Base-by-base conservation (phyloP, 2,329 filamentous ascomycete genomes). In the Sclerotinia trifoliorum region DNA sequence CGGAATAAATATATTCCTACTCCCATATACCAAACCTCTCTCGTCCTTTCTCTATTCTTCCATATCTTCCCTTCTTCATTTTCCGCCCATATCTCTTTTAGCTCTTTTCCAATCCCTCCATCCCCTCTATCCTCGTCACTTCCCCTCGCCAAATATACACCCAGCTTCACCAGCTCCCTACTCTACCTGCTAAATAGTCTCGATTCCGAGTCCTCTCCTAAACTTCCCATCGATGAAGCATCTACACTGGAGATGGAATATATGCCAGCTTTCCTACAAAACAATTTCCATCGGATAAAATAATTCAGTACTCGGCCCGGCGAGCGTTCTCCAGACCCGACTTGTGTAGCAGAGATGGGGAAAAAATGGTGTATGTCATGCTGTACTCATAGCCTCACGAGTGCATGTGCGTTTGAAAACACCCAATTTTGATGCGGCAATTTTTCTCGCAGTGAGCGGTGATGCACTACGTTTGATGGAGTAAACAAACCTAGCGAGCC, bases 151-250 rank as follows among this genome's bases (percentile, higher is more conserved):
- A 85, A 72, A 71, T 83, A 85, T 2, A 83, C 83, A 72, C 91
- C 95, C 71, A 97, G 80, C 7, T 88, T 92, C 68, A 96, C 88
- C 71, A 97, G 90, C 70, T 92, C n/a, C 86, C 94, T 26, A 97
- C 81, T 3, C 74, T 68, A 71, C 49, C 69, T 75, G 86, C 90
- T 94, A 7, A 97, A 81, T n/a, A 97, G 93, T 89, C 69, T 91
- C 87, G 0, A 91, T 81, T 1, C 90, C 86, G 71, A 97, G 93
- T 70, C 93, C 93, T 65, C 88, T 86, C 69, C 89, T 85, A 60
- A 96, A 86, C 80, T 97, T 92, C 69, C 86, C 83, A 76, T 92
- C 87, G 78, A 97, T 90, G 64, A 97, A 84, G 78, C 81, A 68
- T 68, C 83, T 21, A 21, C 11, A 11, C 26, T 35, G 4, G 13